These are phyloP conservation scores for Penicillium atrosanguineum DNA, from an alignment of 495 filamentous ascomycete genomes.

Conservation along the genomic window DNA sequence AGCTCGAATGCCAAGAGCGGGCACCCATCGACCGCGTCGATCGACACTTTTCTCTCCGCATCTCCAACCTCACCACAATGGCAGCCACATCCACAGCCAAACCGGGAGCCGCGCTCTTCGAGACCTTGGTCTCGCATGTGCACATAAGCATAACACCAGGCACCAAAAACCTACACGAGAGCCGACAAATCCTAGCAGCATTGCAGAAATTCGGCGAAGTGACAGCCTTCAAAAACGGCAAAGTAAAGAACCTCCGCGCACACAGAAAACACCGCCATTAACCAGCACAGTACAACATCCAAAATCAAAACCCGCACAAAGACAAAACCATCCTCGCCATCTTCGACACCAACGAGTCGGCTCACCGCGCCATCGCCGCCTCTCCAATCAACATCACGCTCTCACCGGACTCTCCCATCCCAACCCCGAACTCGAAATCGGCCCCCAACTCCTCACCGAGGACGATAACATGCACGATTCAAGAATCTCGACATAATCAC, in stretches of 20 bases:
- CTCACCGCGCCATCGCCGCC: conserved; percentile 30
- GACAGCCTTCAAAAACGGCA: conserved; percentile 68
- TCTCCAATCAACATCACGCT: conserved; percentile 30
- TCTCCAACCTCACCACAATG: background rate
- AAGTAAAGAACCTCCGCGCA: conserved; percentile 43
- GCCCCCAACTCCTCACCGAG: background rate
- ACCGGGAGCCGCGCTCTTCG: background rate
- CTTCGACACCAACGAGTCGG: conserved; percentile 35
- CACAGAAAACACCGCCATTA: background rate
- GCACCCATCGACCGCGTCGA: background rate
- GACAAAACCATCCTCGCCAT: conserved; percentile 28
- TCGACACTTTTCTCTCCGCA: conserved; percentile 13
- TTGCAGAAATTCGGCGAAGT: conserved; percentile 77
- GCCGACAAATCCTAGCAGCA: conserved; percentile 65
- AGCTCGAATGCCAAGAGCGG: conserved; percentile 9
- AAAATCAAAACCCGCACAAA: conserved; percentile 10
- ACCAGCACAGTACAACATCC: conserved; percentile 15
- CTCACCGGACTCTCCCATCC: conserved; percentile 1
- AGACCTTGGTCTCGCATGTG: conserved; percentile 39
- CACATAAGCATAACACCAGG: conserved; percentile 64
- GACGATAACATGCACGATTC: conserved; percentile 26
- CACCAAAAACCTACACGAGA: conserved; percentile 64
- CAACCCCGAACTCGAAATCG: conserved; percentile 2
- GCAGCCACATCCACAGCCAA: background rate
- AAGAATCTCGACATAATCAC: conserved; percentile 28